A percentile compares a stretch with the other conserved stretches of the same genome.
phyloP scores from a whole-genome alignment of 2,329 filamentous ascomycete genomes.

The Aureobasidium musti region DNA sequence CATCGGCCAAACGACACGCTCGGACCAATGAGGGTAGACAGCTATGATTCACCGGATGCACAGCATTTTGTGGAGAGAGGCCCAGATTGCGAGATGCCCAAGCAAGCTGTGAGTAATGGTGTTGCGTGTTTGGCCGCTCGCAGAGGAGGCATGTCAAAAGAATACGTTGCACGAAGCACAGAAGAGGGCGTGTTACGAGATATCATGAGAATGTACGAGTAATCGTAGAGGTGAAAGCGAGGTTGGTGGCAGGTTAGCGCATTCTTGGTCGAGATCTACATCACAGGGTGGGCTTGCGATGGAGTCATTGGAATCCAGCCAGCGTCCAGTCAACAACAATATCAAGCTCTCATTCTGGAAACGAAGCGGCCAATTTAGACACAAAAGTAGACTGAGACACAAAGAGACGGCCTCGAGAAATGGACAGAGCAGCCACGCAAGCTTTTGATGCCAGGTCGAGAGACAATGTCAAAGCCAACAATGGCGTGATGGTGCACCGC shows the following conservation, averaged over 20 bases:
- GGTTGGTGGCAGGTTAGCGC: constrained; percentile 24
- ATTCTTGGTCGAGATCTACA: constrained; percentile 18
- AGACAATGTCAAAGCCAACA: neutral
- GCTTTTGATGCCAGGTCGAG: neutral
- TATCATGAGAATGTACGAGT: constrained; percentile 19
- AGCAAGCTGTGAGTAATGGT: constrained; percentile 11
- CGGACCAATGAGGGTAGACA: constrained; percentile 16
- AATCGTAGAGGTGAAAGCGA: constrained; percentile 15
- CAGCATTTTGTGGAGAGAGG: constrained; percentile 24
- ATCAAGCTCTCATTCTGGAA: neutral
- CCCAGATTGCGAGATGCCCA: constrained; percentile 4
- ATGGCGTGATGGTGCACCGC: constrained; percentile 24
- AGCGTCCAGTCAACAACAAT: constrained; percentile 10
- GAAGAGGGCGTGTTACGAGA: constrained; percentile 9
- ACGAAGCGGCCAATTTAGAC: neutral
- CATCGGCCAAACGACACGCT: constrained; percentile 15
- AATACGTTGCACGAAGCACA: neutral
- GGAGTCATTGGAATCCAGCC: constrained; percentile 21
- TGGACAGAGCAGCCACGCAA: neutral
- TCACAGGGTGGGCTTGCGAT: constrained; percentile 14
- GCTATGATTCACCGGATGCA: constrained; percentile 23
- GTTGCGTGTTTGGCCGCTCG: neutral
- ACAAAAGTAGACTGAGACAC: neutral
- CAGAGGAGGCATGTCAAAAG: neutral
- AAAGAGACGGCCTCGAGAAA: neutral